These are phyloP conservation scores for Lolium rigidum DNA, from an alignment of 176 grass and related monocot genomes.

Conservation along the genomic window DNA sequence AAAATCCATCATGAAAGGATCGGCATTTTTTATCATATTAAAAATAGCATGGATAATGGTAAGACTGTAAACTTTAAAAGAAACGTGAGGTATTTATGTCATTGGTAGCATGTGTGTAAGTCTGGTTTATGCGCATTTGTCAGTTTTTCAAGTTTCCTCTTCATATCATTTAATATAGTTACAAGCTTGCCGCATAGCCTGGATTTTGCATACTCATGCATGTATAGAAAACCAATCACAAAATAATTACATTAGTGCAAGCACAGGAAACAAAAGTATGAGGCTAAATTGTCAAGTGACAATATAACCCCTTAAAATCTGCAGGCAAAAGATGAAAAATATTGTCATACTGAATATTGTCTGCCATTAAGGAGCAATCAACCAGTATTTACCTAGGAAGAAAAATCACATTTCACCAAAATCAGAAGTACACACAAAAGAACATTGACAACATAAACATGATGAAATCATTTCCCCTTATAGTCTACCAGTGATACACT, in stretches of 20 bases:
- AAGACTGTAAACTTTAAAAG: slow-evolving; percentile 3
- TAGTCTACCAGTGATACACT: neutral
- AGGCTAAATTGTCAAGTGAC: neutral
- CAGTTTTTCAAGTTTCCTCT: slow-evolving; percentile 11
- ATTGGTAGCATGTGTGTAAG: neutral
- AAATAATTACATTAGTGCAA: slow-evolving; percentile 5
- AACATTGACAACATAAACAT: slow-evolving; percentile 5
- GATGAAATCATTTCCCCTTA: neutral
- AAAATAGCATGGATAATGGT: neutral
- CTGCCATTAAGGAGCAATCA: neutral
- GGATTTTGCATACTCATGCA: slow-evolving; percentile 1
- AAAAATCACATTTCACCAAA: slow-evolving; percentile 9
- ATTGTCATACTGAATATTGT: neutral
- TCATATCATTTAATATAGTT: neutral
- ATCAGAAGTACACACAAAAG: neutral
- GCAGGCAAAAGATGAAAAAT: neutral
- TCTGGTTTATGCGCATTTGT: neutral
- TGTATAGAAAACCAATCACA: neutral
- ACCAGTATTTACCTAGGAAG: neutral
- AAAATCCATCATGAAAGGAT: slow-evolving; percentile 27
- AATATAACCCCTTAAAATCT: too few relatives aligned
- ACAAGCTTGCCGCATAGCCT: neutral
- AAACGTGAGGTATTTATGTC: neutral
- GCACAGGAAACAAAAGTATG: neutral
- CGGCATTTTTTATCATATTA: neutral